These are phyloP conservation scores for Podaxis carcinomalis DNA, from an alignment of 768 basidiomycete species.

Conservation along the genomic window DNA sequence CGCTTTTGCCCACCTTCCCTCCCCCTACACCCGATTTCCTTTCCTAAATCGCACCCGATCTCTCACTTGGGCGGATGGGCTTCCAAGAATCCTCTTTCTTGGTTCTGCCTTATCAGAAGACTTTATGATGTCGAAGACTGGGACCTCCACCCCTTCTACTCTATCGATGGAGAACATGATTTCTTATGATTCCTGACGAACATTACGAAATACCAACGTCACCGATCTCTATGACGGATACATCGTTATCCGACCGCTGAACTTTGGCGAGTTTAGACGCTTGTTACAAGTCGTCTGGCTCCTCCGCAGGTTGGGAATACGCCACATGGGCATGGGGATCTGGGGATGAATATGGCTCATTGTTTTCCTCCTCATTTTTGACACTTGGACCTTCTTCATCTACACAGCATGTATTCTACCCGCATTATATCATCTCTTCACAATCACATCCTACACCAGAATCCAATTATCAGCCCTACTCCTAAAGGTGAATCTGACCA, in stretches of 20 bases:
- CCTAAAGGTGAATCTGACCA: neutral
- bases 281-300: neutral
- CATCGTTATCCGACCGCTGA: neutral
- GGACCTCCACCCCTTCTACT: conserved; percentile 3
- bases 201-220: conserved; percentile 14
- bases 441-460: neutral
- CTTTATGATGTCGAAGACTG: neutral
- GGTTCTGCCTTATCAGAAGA: conserved; percentile 3
- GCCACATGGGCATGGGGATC: neutral
- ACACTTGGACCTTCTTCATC: conserved; percentile 5
- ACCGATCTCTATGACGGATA: conserved; percentile 12
- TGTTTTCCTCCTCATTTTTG: neutral
- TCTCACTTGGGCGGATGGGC: conserved; percentile 2
- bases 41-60: neutral
- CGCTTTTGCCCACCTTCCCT: conserved; percentile 16
- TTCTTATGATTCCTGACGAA: conserved; percentile 39
- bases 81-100: conserved; percentile 1
- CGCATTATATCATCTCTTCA: conserved; percentile 10
- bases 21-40: conserved; percentile 2
- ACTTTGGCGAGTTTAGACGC: neutral
- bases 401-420: conserved; percentile 12
- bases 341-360: neutral
- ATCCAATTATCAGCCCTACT: neutral
- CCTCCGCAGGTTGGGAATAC: neutral
- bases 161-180: conserved; percentile 26